A percentile compares a stretch with the other conserved stretches of the same genome.
Conservation (phyloP, 2,329 filamentous ascomycete genomes). For the Colletotrichum eremochloae region DNA sequence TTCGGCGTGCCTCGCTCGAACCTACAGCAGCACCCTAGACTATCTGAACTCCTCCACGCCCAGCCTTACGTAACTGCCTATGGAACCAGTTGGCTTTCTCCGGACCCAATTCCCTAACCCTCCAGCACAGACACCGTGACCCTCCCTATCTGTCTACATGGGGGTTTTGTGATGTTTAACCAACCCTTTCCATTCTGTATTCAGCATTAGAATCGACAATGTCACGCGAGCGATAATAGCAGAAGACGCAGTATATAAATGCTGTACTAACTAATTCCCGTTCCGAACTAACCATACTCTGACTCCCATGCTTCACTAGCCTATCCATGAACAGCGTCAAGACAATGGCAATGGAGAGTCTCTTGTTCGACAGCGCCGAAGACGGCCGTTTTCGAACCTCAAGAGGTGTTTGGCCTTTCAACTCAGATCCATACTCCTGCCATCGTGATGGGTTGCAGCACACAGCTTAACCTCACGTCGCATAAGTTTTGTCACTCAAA, state of each 20-base stretch:
- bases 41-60: not conserved
- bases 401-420: not conserved
- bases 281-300: not conserved
- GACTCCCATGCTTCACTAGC: not conserved
- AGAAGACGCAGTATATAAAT: not conserved
- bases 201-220: not conserved
- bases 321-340: not conserved
- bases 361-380: not conserved
- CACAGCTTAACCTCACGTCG: not conserved
- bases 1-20: not conserved
- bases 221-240: not conserved
- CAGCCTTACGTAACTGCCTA: constrained; percentile 21
- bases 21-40: not conserved
- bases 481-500: not conserved
- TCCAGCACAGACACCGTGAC: not conserved
- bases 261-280: not conserved
- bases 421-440: not conserved
- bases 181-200: not conserved
- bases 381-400: not conserved
- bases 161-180: not conserved
- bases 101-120: constrained; percentile 13
- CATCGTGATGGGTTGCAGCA: not conserved
- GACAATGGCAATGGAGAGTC: not conserved
- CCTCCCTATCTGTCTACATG: not conserved
- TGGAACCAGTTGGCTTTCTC: constrained; percentile 14